These are phyloP conservation scores for Boletus tylopilopsis DNA, from an alignment of 768 basidiomycete genomes.

Conservation along the genomic window DNA sequence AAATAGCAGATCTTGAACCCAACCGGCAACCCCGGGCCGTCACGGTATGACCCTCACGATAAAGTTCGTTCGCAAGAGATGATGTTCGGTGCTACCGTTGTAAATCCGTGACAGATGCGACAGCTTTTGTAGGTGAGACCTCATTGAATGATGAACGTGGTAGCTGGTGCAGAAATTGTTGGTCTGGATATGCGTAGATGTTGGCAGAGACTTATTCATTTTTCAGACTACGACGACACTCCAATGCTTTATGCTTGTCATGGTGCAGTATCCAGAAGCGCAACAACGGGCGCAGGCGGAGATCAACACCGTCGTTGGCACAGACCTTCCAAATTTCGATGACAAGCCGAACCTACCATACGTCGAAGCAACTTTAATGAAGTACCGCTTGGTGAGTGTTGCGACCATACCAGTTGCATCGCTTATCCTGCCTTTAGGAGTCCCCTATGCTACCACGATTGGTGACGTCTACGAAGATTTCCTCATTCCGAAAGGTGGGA, in stretches of 20 bases:
- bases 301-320: constrained; percentile 29
- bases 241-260: constrained; percentile 30
- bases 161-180: constrained; percentile 21
- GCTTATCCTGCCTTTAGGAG: constrained; percentile 1
- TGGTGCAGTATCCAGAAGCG: constrained; percentile 29
- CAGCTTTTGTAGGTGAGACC: no score
- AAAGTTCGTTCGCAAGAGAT: no score
- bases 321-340: constrained; percentile 22
- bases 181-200: background rate
- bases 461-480: constrained; percentile 17
- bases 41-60: no score
- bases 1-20: no score
- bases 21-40: no score
- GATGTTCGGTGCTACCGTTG: no score
- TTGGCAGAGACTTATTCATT: background rate
- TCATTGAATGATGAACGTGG: no score
- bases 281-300: constrained; percentile 30
- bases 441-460: constrained; percentile 17
- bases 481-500: constrained; percentile 26
- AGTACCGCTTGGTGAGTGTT: constrained; percentile 26
- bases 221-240: constrained; percentile 9
- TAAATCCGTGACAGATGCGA: no score
- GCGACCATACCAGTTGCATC: background rate
- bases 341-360: constrained; percentile 26
- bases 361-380: constrained; percentile 26